Base-by-base conservation (phyloP, 176 grass and related monocot species). In the Pontederia crassipes region DNA sequence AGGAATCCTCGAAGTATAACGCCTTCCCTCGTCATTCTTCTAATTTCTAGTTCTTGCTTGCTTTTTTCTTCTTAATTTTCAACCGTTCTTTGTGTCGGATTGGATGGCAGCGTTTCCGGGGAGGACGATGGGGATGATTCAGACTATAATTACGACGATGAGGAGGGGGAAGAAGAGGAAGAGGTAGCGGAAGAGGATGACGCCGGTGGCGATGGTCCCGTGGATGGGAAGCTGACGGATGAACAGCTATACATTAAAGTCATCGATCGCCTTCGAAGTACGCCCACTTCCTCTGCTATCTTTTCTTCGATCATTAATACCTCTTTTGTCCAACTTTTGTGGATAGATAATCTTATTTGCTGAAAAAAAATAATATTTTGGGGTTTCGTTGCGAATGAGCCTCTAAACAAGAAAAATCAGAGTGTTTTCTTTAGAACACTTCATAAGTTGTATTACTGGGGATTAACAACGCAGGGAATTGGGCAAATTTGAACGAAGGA, bases 231-330 rank as follows among this genome's bases (percentile, higher is more conserved):
- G 46, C 75, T 74, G 55, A 69, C 46, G 7, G 51, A 71, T 46
- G 82, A 77, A 45, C 72, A 58, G 0, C 46, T 62, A 46, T 80
- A 59, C 76, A 67, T 68, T 15, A 85, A 77, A 79, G 78, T 90
- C 61, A 13, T 77, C 69, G 47, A 81, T 62, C 76, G 82, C 17
- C 69, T 90, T 57, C 48, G 53, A 27, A 62, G 87, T 85, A 82
- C 61, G 10, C 49, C 28, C 65, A 35, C 8, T 17, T 32, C 56
- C 14, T 4, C 55, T 18, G 28, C 26, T 52, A 54, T 62, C 45
- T 24, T 60, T 55, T 47, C 29, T 67, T 48, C 40, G 48, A 18
- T 2, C 0, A 5, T 14, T 18, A 2, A 2, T 50, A 61, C 13
- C 49, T 2, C 24, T 55, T 49, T 50, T 59, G 50, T 8, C 15